Conservation (phyloP, 1,139 yeast genomes). For the Lodderomyces parapsilosis region DNA sequence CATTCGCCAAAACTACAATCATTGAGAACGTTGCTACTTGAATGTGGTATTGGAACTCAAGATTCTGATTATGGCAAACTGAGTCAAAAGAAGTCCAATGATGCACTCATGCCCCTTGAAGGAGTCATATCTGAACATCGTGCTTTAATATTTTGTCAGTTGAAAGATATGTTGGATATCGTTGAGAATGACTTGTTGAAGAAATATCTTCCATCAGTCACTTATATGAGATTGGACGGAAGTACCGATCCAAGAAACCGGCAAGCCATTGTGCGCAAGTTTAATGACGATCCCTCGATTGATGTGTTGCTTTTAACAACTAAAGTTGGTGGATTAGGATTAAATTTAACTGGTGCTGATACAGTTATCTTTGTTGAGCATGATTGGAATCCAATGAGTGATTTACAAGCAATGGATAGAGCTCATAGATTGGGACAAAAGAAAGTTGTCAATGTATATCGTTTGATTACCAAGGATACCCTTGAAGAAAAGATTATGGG, state of each 20-base stretch:
- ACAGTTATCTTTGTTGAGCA: conserved; percentile 98
- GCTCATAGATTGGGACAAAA: conserved; percentile 98
- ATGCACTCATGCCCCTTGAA: conserved; percentile 44
- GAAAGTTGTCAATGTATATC: conserved; percentile 92
- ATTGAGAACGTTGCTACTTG: conserved; percentile 73
- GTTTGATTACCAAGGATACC: conserved; percentile 89
- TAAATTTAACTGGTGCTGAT: conserved; percentile 97
- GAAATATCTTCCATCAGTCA: conserved; percentile 84
- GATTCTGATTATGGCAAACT: conserved; percentile 42
- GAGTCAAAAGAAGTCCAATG: conserved; percentile 28
- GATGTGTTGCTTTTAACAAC: conserved; percentile 91
- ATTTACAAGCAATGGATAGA: conserved; percentile 98
- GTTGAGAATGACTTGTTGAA: conserved; percentile 86
- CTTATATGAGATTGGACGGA: conserved; percentile 95
- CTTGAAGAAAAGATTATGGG: conserved; percentile 99
- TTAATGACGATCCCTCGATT: conserved; percentile 95
- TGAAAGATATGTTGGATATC: conserved; percentile 96
- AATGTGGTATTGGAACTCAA: conserved; percentile 88
- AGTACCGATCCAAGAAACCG: conserved; percentile 90
- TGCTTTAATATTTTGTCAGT: conserved; percentile 92
- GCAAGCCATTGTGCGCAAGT: conserved; percentile 86
- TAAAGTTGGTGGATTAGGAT: conserved; percentile 97
- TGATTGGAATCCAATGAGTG: conserved; percentile 99
- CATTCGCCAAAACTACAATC: conserved; percentile 92
- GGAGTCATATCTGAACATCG: conserved; percentile 94